A percentile compares a stretch with the other conserved stretches of the same genome.
These are phyloP conservation scores for Coemansia sp. DNA, from an alignment of 192 early-diverging fungal species.

Conservation along the genomic window DNA sequence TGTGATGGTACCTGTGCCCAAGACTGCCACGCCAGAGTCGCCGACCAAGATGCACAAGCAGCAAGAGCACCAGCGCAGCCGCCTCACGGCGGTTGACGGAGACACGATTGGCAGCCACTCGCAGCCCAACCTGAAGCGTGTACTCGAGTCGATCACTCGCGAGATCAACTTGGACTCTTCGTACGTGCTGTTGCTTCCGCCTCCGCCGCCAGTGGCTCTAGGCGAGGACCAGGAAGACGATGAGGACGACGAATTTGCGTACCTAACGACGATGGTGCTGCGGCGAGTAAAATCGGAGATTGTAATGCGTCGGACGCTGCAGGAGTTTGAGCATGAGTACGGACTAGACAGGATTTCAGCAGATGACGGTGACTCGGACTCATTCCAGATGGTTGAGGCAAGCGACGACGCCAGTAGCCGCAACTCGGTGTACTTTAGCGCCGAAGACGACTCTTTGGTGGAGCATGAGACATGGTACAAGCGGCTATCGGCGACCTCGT, in stretches of 20 bases:
- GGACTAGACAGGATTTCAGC: conserved; percentile 35
- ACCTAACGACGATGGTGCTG: conserved; percentile 34
- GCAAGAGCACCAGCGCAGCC: conserved; percentile 22
- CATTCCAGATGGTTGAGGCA: conserved; percentile 51
- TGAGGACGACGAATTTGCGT: conserved; percentile 55
- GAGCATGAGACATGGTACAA: conserved; percentile 45
- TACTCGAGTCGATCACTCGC: conserved; percentile 53
- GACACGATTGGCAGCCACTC: conserved; percentile 51
- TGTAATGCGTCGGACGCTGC: conserved; percentile 48
- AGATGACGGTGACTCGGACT: conserved; percentile 40
- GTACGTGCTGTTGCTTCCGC: conserved; percentile 52
- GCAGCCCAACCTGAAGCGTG: conserved; percentile 55
- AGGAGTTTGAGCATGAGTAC: conserved; percentile 54
- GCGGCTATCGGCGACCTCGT: conserved; percentile 48
- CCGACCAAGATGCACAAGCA: conserved; percentile 55
- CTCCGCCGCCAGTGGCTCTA: conserved; percentile 46
- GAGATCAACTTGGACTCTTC: conserved; percentile 58
- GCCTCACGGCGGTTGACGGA: conserved; percentile 16
- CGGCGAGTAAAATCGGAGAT: conserved; percentile 52
- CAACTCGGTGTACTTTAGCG: conserved; percentile 57
- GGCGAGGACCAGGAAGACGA: conserved; percentile 24
- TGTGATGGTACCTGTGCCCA: conserved; percentile 55
- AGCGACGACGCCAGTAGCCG: conserved; percentile 47
- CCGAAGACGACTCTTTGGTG: conserved; percentile 43
- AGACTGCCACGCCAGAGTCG: conserved; percentile 42